Base-by-base conservation (phyloP, 805 yeast species). In the Komagataella populi region DNA sequence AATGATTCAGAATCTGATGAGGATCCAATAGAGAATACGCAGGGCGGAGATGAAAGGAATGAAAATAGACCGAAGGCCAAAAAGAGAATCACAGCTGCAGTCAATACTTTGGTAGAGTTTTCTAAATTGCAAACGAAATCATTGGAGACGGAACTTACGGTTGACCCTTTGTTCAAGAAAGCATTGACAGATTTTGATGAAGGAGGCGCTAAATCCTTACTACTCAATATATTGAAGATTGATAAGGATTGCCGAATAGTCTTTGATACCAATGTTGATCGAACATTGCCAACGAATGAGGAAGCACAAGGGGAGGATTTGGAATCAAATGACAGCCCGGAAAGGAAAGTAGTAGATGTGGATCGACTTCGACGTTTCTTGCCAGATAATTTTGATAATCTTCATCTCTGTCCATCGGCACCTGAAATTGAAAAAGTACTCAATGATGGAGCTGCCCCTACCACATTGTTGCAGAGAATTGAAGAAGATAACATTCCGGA, bases 391-490 rank as follows among this genome's bases (percentile, higher is more conserved):
- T 54, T 69, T 3, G 64, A 66, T 6, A 56, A 53, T 3, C 49
- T 63, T 7, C 68, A 74, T 16, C 69, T 89, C 1, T 86, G 95
- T 56, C 91, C 95, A 0, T 85, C 96, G 0, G 69, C 87, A 55
- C 71, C 67, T 6, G 81, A 81, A 53, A 66, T 87, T 49, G 74
- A 79, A 54, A 65, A 51, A 22, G 59, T 64, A 8, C 51, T 59
- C 1, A 55, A 54, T 12, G 62, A 63, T 17, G 63, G 66, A n/a
- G 53, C 57, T 16, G 56, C 60, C 46, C 62, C 64, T 12, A 45
- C 66, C 1, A 53, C 52, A 10, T 46, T 65, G 6, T 46, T 64
- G 18, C 63, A 62, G 36, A 57, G 56, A 44, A 52, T 65, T 12
- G 65, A 57, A 12, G 47, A 47, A 20, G 52, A 56, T 18, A 55